Conservation (phyloP, 2,329 filamentous ascomycete species). For the Helminthosporium solani region DNA sequence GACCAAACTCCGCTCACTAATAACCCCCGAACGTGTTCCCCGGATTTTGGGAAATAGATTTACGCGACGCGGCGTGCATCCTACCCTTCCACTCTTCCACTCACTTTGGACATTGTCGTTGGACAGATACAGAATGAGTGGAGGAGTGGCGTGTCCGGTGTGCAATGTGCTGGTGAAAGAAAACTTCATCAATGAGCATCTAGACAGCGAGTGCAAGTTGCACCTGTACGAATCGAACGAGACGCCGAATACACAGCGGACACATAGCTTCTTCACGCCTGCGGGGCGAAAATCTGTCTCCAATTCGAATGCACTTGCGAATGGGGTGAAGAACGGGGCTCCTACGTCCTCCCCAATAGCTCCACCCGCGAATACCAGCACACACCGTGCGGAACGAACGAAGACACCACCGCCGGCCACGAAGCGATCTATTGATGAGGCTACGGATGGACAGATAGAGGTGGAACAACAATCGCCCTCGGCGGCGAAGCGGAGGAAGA, state of each 20-base stretch:
- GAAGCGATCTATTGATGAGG: slow-evolving; percentile 28
- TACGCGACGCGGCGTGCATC: slow-evolving; percentile 21
- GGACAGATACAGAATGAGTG: slow-evolving; percentile 31
- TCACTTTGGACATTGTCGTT: slow-evolving; percentile 3
- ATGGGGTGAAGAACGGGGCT: slow-evolving; percentile 17
- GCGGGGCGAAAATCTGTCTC: slow-evolving; percentile 45
- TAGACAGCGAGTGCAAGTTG: slow-evolving; percentile 77
- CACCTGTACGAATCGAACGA: slow-evolving; percentile 60
- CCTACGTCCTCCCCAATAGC: slow-evolving; percentile 22
- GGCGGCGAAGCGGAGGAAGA: slow-evolving; percentile 60
- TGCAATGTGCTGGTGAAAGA: slow-evolving; percentile 73
- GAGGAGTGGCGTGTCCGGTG: slow-evolving; percentile 72
- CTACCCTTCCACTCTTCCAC: slow-evolving; percentile 10
- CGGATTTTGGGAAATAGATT: slow-evolving; percentile 14
- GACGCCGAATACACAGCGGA: slow-evolving; percentile 39
- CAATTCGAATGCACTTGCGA: slow-evolving; percentile 13
- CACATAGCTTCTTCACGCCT: slow-evolving; percentile 57
- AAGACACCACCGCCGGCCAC: slow-evolving; percentile 29
- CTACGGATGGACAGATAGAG: slow-evolving; percentile 14
- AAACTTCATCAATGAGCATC: slow-evolving; percentile 80
- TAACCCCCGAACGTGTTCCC: slow-evolving; percentile 13
- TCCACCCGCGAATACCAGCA: slow-evolving; percentile 3
- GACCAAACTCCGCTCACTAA: slow-evolving; percentile 17
- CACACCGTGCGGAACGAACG: slow-evolving; percentile 18
- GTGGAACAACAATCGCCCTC: slow-evolving; percentile 34